A percentile compares a stretch with the other conserved stretches of the same genome.
These are phyloP conservation scores for Chiua virens DNA, from an alignment of 768 basidiomycete genomes.

Conservation along the genomic window DNA sequence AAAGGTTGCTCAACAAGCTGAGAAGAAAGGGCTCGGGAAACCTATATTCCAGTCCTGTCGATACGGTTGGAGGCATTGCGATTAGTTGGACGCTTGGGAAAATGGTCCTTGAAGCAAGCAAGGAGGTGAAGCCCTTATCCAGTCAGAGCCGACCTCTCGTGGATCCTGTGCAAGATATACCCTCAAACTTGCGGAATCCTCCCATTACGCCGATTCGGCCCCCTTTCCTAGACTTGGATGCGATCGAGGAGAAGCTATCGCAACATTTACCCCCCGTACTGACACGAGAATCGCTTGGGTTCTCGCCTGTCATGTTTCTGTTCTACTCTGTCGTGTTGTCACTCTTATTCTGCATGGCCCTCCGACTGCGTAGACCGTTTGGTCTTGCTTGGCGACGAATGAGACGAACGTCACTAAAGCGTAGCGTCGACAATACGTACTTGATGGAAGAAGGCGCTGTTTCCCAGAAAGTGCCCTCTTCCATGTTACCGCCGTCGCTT, in stretches of 20 bases:
- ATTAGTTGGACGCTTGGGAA: constrained; percentile 99
- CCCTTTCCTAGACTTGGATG: constrained; percentile 56
- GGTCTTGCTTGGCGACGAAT: constrained; percentile 44
- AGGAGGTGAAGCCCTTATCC: constrained; percentile 61
- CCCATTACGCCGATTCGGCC: constrained; percentile 67
- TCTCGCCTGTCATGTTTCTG: constrained; percentile 65
- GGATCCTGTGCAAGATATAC: constrained; percentile 71
- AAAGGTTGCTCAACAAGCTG: constrained; percentile 73
- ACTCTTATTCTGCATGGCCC: constrained; percentile 44
- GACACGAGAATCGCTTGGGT: constrained; percentile 64
- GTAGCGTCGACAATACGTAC: constrained; percentile 27
- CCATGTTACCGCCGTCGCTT: constrained; percentile 22
- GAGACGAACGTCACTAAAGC: constrained; percentile 43
- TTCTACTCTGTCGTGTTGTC: constrained; percentile 50
- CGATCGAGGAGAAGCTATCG: constrained; percentile 61
- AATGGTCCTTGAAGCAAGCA: constrained; percentile 97
- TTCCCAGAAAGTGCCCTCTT: constrained; percentile 14
- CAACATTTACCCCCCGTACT: constrained; percentile 67
- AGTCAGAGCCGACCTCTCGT: constrained; percentile 55
- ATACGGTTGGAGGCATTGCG: constrained; percentile 89
- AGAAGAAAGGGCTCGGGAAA: constrained; percentile 76
- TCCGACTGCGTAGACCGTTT: constrained; percentile 59
- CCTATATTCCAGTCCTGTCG: constrained; percentile 92
- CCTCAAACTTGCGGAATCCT: constrained; percentile 44
- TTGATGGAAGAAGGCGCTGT: constrained; percentile 49